Base-by-base conservation (phyloP, 2,329 filamentous ascomycete genomes). In the Thielaviopsis musarum region DNA sequence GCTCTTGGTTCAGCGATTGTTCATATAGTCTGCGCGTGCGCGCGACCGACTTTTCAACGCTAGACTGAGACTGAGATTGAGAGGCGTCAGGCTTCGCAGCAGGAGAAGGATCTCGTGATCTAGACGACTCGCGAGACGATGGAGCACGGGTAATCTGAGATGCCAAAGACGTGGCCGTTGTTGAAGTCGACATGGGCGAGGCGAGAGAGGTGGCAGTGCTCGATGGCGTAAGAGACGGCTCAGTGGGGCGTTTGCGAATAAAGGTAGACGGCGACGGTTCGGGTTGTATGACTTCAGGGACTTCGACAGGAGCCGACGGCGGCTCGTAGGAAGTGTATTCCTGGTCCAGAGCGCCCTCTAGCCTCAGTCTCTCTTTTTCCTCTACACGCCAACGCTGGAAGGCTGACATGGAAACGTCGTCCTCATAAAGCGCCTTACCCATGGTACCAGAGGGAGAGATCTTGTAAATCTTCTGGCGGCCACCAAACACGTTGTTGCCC, bases 391-490 rank as follows among this genome's bases (percentile, higher is more conserved):
- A 81, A 66, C 81, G 86, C 66, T 95, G 90, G 66, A 95, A 96
- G 9, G 87, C 79, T 1, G 91, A 95, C 69, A 85, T 73, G 26
- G 84, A 56, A 19, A 96, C 80, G 69, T 98, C 93, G 65, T 93
- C 84, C 26, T 94, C 90, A 67, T 96, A 97, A 1, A 95, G 70
- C 0, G 83, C 78, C 64, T 81, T 84, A 24, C 79, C 87, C 87
- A 53, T 76, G 15, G 68, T 68, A 21, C 70, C 70, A 26, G 77
- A 76, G 3, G 74, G 75, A 0, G 87, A 77, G 64, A 95, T 87
- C 70, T 89, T 91, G 71, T 94, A 97, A 45, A 97, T 85, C 73
- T 97, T 97, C 69, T 97, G 93, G 52, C 93, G 83, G 17, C 93
- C 93, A 60, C 93, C 93, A 71, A 98, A 98, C 60, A 98, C 72